These are phyloP conservation scores for Chalciporus piperatus DNA, from an alignment of 768 basidiomycete genomes.

Conservation along the genomic window DNA sequence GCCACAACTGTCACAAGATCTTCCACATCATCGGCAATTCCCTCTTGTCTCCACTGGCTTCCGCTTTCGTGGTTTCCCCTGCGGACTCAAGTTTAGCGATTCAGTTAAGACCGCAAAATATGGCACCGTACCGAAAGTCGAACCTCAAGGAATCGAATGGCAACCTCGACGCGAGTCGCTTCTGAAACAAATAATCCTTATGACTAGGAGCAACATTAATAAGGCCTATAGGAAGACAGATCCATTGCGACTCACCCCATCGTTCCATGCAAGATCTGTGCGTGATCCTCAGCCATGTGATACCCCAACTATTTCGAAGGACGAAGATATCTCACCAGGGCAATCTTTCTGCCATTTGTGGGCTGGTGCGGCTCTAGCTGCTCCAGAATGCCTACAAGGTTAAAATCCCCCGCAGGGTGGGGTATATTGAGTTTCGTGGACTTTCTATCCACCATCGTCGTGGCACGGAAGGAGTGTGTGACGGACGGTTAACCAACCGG, in stretches of 20 bases:
- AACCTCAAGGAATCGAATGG: slow-evolving; percentile 83
- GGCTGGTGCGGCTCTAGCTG: slow-evolving; percentile 49
- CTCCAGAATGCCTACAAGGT: slow-evolving; percentile 60
- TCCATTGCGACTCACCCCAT: slow-evolving; percentile 55
- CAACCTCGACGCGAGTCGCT: slow-evolving; percentile 59
- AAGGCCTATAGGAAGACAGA: background rate
- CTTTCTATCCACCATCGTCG: slow-evolving; percentile 21
- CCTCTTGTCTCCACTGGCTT: slow-evolving; percentile 62
- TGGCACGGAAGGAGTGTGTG: slow-evolving; percentile 8
- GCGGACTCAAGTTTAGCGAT: slow-evolving; percentile 3
- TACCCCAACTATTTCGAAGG: slow-evolving; percentile 5
- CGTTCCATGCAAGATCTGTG: slow-evolving; percentile 74
- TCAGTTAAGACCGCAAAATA: slow-evolving; percentile 1
- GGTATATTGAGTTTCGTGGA: slow-evolving; percentile 55
- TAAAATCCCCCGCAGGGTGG: slow-evolving; percentile 44
- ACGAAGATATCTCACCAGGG: slow-evolving; percentile 48
- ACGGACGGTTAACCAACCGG: background rate
- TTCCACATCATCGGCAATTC: slow-evolving; percentile 55
- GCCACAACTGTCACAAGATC: slow-evolving; percentile 67
- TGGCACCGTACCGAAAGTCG: slow-evolving; percentile 69
- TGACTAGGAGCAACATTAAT: slow-evolving; percentile 46
- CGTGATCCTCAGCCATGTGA: slow-evolving; percentile 15
- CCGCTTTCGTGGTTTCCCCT: slow-evolving; percentile 79
- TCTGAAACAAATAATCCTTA: slow-evolving; percentile 83
- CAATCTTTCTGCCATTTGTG: slow-evolving; percentile 59